Conservation (phyloP, 1,284 basidiomycete species). For the Leccinum subatratum region DNA sequence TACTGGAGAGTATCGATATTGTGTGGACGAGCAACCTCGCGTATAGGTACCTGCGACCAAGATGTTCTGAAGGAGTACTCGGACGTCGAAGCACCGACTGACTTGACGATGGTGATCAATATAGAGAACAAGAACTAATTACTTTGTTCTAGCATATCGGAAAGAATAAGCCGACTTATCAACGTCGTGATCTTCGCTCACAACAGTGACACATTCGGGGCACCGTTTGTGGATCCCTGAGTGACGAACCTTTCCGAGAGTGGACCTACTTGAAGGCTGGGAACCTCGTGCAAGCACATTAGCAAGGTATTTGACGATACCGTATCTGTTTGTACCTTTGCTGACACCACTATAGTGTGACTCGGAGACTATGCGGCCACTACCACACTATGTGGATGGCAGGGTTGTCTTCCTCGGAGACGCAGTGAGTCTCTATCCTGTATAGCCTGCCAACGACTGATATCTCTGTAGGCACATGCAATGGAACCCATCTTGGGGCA, state of each 20-base stretch:
- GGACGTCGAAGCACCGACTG: conserved; percentile 33
- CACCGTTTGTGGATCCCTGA: conserved; percentile 35
- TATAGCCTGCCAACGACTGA: neutral
- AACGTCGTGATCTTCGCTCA: conserved; percentile 41
- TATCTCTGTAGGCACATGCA: conserved; percentile 27
- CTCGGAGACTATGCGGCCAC: conserved; percentile 18
- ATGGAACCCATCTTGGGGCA: conserved; percentile 32
- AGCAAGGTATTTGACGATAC: conserved; percentile 32
- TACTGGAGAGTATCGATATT: conserved; percentile 16
- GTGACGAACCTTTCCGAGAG: conserved; percentile 31
- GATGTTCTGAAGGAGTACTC: conserved; percentile 26
- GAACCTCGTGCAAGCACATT: conserved; percentile 40
- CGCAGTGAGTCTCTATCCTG: conserved; percentile 25
- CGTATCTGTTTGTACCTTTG: neutral
- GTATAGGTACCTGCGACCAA: conserved; percentile 18
- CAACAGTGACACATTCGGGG: conserved; percentile 35
- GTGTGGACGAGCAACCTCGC: conserved; percentile 23
- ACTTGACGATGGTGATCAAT: conserved; percentile 34
- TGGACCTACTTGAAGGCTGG: conserved; percentile 37
- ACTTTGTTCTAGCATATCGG: conserved; percentile 38
- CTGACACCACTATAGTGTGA: conserved; percentile 18
- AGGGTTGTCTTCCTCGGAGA: conserved; percentile 36
- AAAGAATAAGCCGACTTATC: conserved; percentile 35
- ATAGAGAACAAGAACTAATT: conserved; percentile 1
- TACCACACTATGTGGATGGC: conserved; percentile 30